These are phyloP conservation scores for Amphichorda felina DNA, from an alignment of 2,329 filamentous ascomycete species.

Conservation along the genomic window DNA sequence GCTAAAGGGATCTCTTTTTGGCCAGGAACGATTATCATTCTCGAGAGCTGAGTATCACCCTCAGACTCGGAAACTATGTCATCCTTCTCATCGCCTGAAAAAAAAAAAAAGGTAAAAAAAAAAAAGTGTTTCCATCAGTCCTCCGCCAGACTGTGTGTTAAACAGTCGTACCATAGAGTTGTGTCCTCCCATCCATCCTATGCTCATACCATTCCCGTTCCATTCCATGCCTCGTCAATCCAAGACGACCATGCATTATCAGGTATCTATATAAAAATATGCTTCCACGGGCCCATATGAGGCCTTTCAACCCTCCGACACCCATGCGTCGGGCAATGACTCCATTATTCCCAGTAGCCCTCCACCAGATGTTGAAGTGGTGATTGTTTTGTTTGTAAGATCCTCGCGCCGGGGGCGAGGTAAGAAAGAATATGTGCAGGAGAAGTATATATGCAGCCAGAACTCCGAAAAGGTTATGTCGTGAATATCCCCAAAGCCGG, in stretches of 20 bases:
- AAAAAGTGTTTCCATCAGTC: too few species aligned
- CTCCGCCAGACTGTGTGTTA: too few species aligned
- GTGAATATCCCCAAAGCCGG: background rate
- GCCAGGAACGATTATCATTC: too few species aligned
- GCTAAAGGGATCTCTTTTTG: too few species aligned
- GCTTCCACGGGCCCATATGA: too few species aligned
- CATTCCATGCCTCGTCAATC: background rate
- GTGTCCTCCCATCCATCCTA: background rate
- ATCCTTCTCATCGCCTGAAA: background rate
- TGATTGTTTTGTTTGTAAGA: background rate
- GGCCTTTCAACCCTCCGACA: too few species aligned
- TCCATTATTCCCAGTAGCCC: too few species aligned
- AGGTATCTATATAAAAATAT: too few species aligned
- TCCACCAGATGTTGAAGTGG: background rate
- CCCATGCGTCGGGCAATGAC: too few species aligned
- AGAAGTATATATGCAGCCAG: background rate
- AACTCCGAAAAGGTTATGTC: background rate
- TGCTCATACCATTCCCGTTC: background rate
- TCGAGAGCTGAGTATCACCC: too few species aligned
- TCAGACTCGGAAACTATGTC: background rate
- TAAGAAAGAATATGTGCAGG: background rate
- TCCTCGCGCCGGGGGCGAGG: background rate
- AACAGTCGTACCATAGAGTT: too few species aligned
- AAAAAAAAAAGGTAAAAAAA: background rate
- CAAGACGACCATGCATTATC: background rate